Base-by-base conservation (phyloP, 306 rosid genomes). In the Dryas drummondii region DNA sequence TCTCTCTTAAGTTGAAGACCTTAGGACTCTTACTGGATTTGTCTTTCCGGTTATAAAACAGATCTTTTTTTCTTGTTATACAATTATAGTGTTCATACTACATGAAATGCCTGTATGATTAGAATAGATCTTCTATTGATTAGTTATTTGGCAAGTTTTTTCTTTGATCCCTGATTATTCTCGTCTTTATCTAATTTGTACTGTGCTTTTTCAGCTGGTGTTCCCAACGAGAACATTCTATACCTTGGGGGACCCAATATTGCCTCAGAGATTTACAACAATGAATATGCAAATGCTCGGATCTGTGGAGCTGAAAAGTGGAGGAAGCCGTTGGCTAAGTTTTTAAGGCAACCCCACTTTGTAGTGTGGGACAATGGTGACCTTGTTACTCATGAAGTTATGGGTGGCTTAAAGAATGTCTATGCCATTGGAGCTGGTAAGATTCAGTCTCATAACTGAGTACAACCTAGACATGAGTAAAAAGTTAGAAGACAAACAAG, bases 401-500 rank as follows among this genome's bases (percentile, higher is more conserved):
- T 94, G 98, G 98, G 98, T 53, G 98, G 98, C 64, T 80, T 94
- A 72, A 94, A 94, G 88, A 94, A 94, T 81, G 98, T 94, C 55
- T 94, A 94, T 79, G 98, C 98, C 69, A 90, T 91, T 77, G 98
- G 98, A 79, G 98, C 98, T 59, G 98, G 98, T 94, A 85, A 81
- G 79, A 54, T 82, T 74, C 17, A 51, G 32, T 54, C 63, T 75
- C n/a, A 26, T 83, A 47, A 13, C 55, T 11, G 19, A 64, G 55
- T 55, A 15, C 41, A 45, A 71, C 65, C 58, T 66, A 47, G 26
- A 54, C 61, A 27, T 41, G 42, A 50, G 45, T 44, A 17, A 4
- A 17, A 19, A 12, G 15, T 26, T 68, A 6, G 44, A 2, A 68
- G 15, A 14, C 13, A 68, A 50, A 15, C n/a, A 69, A 3, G 16